A percentile compares a stretch with the other conserved stretches of the same genome.
Conservation (phyloP, 192 early-diverging fungal genomes). For the Jimgerdemannia flammicorona region DNA sequence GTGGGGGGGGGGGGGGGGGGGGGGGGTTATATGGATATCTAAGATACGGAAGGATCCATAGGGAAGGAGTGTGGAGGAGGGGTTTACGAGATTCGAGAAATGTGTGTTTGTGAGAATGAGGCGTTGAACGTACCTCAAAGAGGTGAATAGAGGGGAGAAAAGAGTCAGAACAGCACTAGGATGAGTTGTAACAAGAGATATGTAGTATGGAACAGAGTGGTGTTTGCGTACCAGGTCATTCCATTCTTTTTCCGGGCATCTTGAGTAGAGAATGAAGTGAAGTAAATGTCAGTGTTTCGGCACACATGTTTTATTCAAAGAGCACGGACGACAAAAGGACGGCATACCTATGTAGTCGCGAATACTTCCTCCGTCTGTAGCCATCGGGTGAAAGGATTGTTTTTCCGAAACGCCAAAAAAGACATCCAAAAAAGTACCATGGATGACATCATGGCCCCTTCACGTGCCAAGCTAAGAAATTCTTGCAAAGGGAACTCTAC, state of each 20-base stretch:
- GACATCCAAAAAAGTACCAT: not conserved
- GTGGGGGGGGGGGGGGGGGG: too few species aligned
- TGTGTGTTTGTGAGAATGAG: not conserved
- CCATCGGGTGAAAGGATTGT: too few species aligned
- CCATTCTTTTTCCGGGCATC: conserved; percentile 19
- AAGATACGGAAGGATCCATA: too few species aligned
- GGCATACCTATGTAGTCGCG: conserved; percentile 20
- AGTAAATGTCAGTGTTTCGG: not conserved
- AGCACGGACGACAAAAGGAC: not conserved
- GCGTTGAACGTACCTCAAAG: not conserved
- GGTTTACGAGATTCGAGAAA: not conserved
- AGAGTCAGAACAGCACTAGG: not conserved
- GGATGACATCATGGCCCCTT: not conserved
- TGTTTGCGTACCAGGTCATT: conserved; percentile 17
- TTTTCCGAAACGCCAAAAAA: too few species aligned
- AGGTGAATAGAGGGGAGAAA: not conserved
- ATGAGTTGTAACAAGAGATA: not conserved
- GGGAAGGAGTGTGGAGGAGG: not conserved
- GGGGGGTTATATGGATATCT: not conserved
- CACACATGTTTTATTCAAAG: not conserved
- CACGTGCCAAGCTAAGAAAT: not conserved
- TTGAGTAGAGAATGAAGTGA: conserved; percentile 2
- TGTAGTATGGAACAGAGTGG: not conserved
- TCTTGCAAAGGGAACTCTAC: not conserved
- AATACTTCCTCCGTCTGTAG: not conserved